phyloP scores from a whole-genome alignment of 768 basidiomycete species.

The Daedalea quercina region DNA sequence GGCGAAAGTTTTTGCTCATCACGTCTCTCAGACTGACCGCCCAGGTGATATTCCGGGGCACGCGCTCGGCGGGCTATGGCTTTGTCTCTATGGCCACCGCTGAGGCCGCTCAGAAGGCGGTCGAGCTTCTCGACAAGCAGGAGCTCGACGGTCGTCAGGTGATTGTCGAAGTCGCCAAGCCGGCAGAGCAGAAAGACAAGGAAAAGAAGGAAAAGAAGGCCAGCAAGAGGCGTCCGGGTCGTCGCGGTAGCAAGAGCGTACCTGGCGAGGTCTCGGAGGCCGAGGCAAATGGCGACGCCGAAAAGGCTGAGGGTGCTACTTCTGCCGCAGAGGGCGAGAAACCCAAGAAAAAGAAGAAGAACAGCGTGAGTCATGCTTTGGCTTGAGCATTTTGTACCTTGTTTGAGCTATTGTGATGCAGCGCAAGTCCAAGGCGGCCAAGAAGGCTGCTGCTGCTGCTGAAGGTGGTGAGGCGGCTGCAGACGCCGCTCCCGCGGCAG shows the following conservation, averaged over 20 bases:
- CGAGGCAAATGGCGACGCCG: constrained; percentile 55
- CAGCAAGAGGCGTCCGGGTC: constrained; percentile 70
- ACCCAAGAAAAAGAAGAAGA: constrained; percentile 78
- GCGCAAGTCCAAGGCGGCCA: constrained; percentile 39
- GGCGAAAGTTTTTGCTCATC: constrained; percentile 10
- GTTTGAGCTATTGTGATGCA: constrained; percentile 23
- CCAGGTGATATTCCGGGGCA: constrained; percentile 81
- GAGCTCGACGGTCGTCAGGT: constrained; percentile 86
- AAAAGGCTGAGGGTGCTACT: constrained; percentile 44
- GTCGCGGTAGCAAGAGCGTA: constrained; percentile 81
- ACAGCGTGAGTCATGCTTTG: constrained; percentile 38
- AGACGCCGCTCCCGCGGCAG: constrained; percentile 15
- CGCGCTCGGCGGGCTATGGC: constrained; percentile 86
- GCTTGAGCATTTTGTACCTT: constrained; percentile 9
- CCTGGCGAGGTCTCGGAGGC: constrained; percentile 88
- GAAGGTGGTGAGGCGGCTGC: constrained; percentile 25
- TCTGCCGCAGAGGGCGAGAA: constrained; percentile 52
- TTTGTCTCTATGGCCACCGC: constrained; percentile 79
- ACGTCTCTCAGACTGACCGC: constrained; percentile 55
- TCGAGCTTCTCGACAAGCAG: constrained; percentile 78
- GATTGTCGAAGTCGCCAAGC: constrained; percentile 91
- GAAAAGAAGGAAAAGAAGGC: constrained; percentile 73
- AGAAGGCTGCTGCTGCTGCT: constrained; percentile 30
- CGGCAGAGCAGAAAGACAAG: constrained; percentile 79
- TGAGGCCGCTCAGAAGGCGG: constrained; percentile 83